A percentile compares a stretch with the other conserved stretches of the same genome.
phyloP scores from a whole-genome alignment of 768 basidiomycete species.

The Pisolithus microcarpus region DNA sequence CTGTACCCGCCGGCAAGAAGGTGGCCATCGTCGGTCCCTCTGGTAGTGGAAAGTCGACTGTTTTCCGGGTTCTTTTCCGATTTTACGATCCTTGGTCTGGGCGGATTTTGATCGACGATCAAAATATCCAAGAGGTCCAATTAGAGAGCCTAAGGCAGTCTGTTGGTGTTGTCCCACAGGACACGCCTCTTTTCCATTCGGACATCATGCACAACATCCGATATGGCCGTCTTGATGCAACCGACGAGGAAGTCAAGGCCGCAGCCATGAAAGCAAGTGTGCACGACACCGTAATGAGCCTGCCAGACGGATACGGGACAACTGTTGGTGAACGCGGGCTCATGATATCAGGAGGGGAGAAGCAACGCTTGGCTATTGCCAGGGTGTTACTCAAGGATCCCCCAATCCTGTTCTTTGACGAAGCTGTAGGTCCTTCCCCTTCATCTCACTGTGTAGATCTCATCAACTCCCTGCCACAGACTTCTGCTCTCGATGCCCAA shows the following conservation, averaged over 20 bases:
- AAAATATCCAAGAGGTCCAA: constrained; percentile 71
- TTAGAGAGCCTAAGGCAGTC: constrained; percentile 62
- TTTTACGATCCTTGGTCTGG: constrained; percentile 87
- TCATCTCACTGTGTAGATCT: background rate
- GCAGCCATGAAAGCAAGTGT: constrained; percentile 86
- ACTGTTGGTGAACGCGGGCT: constrained; percentile 93
- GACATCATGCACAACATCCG: constrained; percentile 93
- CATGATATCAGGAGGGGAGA: constrained; percentile 99
- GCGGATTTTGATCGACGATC: constrained; percentile 79
- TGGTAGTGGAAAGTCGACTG: constrained; percentile 95
- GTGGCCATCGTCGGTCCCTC: constrained; percentile 96
- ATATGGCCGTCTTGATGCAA: constrained; percentile 84
- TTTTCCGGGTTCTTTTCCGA: constrained; percentile 88
- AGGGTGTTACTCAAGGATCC: constrained; percentile 91
- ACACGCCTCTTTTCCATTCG: constrained; percentile 95
- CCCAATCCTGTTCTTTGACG: constrained; percentile 95
- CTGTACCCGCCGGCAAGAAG: constrained; percentile 92
- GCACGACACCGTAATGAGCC: constrained; percentile 64
- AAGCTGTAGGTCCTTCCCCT: constrained; percentile 60
- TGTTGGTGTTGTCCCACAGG: constrained; percentile 96
- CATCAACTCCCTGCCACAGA: constrained; percentile 39
- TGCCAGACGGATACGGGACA: constrained; percentile 85
- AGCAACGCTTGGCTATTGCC: constrained; percentile 93
- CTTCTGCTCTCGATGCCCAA: constrained; percentile 90
- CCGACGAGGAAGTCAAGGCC: constrained; percentile 80